Conservation (phyloP, 2,329 filamentous ascomycete species). For the Colletotrichum euphorbiae region DNA sequence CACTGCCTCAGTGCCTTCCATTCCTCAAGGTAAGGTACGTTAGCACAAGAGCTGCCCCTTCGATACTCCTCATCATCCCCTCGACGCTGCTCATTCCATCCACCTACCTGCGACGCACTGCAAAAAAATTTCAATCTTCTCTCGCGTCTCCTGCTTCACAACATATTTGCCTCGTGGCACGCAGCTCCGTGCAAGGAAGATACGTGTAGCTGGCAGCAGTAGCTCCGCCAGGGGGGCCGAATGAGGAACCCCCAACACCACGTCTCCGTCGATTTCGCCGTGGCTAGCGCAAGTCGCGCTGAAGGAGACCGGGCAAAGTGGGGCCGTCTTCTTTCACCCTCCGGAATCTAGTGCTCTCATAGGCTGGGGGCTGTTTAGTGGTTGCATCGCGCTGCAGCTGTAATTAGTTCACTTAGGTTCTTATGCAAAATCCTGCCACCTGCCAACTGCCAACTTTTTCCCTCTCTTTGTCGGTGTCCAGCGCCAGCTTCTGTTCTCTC, state of each 20-base stretch:
- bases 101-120: not conserved
- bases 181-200: slow-evolving; percentile 15
- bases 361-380: slow-evolving; percentile 22
- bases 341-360: slow-evolving; percentile 11
- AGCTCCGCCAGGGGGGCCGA: slow-evolving; percentile 26
- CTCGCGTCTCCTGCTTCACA: not conserved
- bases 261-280: not conserved
- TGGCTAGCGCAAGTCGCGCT: not conserved
- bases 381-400: slow-evolving; percentile 36
- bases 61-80: too few species aligned
- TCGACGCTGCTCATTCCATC: not conserved
- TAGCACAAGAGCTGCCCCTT: too few species aligned
- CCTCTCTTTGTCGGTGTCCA: not conserved
- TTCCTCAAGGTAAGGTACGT: not conserved
- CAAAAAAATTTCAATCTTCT: not conserved
- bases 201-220: slow-evolving; percentile 28
- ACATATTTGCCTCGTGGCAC: slow-evolving; percentile 1
- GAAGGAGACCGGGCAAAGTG: slow-evolving; percentile 30
- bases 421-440: slow-evolving; percentile 36
- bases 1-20: too few species aligned
- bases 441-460: slow-evolving; percentile 36
- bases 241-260: slow-evolving; percentile 25
- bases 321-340: slow-evolving; percentile 9
- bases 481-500: not conserved
- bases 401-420: slow-evolving; percentile 29